Evolutionary conservation across 768 basidiomycete genomes (phyloP), one percentile per base, ranked within the genome.

Genomic region (Leccinum longicurvipes): DNA sequence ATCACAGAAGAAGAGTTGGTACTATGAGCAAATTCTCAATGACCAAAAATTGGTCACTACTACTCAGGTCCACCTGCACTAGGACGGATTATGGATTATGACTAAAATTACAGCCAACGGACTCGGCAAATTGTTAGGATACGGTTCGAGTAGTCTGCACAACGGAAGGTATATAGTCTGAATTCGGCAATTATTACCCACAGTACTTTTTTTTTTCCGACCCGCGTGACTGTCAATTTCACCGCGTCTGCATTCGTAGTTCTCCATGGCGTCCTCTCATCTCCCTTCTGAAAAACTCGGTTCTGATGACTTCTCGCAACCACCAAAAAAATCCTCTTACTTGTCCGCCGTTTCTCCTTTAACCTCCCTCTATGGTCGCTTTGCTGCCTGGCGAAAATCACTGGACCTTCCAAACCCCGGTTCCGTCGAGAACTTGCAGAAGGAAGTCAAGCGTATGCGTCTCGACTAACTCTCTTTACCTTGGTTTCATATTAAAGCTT

Each of bases 401-500:
- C 79, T 95, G 61, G 89, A 85, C 47, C 77, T 98, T 49, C 84
- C 92, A 39, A 89, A 91, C 73, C 95, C 95, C n/a, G 95, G 95
- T 53, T 86, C 89, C 15, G 85, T 87, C 45, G 95, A 98, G 80
- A 93, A 91, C 71, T 79, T 98, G 60, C 87, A 89, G 64, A 93
- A 91, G 76, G 95, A 98, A 76, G 86, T 91, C 64, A 95, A 94
- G 75, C 73, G 95, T 96, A 64, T 58, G 84, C 49, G 41, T 28
- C 41, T 53, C 34, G 5, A 50, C 34, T 51, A 19, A 36, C 39
- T 63, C 51, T 55, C 57, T 28, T 31, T 47, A 32, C 24, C 14
- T 47, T 36, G 21, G 47, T 25, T 25, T 47, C 25, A 49, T 51
- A 21, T 31, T 15, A 23, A 53, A 49, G 24, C 51, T 42, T 48